Base-by-base conservation (phyloP, 2,329 filamentous ascomycete species). In the Aspergillus fumigatiaffinis region DNA sequence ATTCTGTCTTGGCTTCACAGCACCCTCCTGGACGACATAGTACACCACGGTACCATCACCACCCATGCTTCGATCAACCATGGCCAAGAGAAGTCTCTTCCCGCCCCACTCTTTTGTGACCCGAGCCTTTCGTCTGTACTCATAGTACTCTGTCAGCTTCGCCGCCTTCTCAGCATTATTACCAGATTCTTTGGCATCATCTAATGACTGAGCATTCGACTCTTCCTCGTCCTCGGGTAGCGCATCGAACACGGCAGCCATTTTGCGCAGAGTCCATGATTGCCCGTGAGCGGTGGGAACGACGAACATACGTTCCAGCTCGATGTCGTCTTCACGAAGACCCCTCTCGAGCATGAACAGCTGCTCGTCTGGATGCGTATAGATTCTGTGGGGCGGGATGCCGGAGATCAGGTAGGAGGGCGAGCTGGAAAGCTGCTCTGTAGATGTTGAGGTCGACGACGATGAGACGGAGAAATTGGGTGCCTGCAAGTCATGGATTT, bases 321-420 rank as follows among this genome's bases (percentile, higher is more conserved):
- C 71, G 21, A 82, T 62, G 42, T 80, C 82, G 61, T 77, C 73
- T 52, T 77, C 76, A 51, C 69, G 71, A 47, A 81, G 76, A 20
- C 75, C 77, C 52, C 76, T 71, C 66, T 84, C 80, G 26, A 87
- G 74, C 63, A 86, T 75, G 63, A 81, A 82, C 25, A 84, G 79
- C 67, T 87, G 85, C 73, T 87, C 83, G 67, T 87, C 85, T 10
- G 85, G 85, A 64, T 88, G 84, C 10, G 83, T 78, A 69, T 88
- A 88, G 58, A 86, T 75, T 50, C 83, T 77, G 53, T 81, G 76
- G 12, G 85, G 84, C 3, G 85, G 84, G 17, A 85, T 73, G n/a
- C 85, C 85, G 8, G 84, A 86, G 51, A 88, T 75, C 53, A 87
- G 65, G 1, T 79, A 81, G 7, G 78, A 63, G 1, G 65, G 73